Evolutionary conservation across 1,284 basidiomycete species (phyloP).

Genomic region (Fomitopsis palustris): DNA sequence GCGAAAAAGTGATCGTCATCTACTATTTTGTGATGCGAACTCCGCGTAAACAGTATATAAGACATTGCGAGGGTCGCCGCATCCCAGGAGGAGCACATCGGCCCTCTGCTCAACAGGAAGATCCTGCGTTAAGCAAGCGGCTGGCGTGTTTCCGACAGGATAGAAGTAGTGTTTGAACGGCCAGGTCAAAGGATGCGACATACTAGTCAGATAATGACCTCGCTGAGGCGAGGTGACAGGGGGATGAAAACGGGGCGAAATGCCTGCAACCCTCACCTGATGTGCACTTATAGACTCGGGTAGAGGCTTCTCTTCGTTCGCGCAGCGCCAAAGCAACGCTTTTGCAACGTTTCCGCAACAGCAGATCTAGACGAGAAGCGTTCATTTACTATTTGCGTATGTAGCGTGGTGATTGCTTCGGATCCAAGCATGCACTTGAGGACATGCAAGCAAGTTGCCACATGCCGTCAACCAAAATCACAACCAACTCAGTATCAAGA

Average conservation of each 20-base stretch:
- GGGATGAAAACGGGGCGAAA: no score
- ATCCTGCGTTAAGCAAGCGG: conserved; percentile 44
- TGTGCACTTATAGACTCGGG: no score
- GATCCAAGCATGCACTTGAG: not conserved
- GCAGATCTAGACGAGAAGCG: no score
- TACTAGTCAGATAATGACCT: no score
- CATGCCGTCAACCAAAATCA: no score
- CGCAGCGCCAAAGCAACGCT: not conserved
- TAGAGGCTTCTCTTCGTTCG: not conserved
- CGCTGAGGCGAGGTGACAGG: no score
- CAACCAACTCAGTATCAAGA: no score
- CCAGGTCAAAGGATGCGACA: conserved; percentile 37
- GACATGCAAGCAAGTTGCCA: not conserved
- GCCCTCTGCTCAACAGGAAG: conserved; percentile 43
- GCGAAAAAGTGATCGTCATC: not conserved
- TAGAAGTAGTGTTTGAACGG: conserved; percentile 45
- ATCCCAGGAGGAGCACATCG: conserved; percentile 48
- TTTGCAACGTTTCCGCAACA: not conserved
- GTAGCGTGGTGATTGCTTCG: no score
- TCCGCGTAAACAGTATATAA: conserved; percentile 41
- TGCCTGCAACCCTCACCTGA: no score
- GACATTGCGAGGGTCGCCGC: conserved; percentile 57
- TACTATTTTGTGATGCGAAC: conserved; percentile 9
- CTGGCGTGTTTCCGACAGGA: conserved; percentile 53
- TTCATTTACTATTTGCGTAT: no score